These are phyloP conservation scores for Mimosa bimucronata DNA, from an alignment of 306 rosid species.

Conservation along the genomic window DNA sequence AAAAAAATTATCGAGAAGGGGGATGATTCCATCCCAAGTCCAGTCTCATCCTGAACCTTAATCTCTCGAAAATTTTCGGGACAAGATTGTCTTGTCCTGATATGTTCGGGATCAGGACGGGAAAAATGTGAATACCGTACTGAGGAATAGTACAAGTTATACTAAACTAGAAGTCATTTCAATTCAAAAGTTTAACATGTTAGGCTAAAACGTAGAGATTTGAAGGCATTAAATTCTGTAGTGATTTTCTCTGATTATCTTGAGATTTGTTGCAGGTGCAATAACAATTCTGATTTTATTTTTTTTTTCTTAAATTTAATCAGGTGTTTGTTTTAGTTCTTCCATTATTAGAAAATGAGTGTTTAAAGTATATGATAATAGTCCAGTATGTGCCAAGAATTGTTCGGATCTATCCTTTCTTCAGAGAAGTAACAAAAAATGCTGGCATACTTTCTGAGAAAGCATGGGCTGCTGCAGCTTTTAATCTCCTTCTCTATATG, in stretches of 20 bases:
- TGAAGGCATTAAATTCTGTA: too few species aligned
- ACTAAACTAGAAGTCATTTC: background rate
- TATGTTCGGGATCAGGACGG: too few species aligned
- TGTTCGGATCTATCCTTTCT: constrained; percentile 64
- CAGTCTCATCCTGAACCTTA: too few species aligned
- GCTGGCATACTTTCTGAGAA: constrained; percentile 80
- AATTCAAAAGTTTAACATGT: background rate
- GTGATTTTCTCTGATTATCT: too few species aligned
- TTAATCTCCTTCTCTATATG: constrained; percentile 79
- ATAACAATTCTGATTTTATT: constrained; percentile 8
- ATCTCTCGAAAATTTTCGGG: too few species aligned
- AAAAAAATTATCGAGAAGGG: too few species aligned
- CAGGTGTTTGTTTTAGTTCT: constrained; percentile 57
- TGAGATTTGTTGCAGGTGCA: constrained; percentile 34
- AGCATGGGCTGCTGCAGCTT: constrained; percentile 78
- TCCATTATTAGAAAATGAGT: constrained; percentile 49
- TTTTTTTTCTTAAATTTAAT: background rate
- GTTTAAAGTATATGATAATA: constrained; percentile 51
- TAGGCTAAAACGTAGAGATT: too few species aligned
- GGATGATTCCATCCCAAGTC: too few species aligned
- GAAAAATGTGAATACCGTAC: too few species aligned
- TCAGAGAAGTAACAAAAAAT: constrained; percentile 66
- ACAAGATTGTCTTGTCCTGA: too few species aligned
- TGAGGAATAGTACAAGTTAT: too few species aligned
- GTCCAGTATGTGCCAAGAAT: constrained; percentile 75